Conservation (phyloP, 2,329 filamentous ascomycete genomes). For the Penicillium sp. region DNA sequence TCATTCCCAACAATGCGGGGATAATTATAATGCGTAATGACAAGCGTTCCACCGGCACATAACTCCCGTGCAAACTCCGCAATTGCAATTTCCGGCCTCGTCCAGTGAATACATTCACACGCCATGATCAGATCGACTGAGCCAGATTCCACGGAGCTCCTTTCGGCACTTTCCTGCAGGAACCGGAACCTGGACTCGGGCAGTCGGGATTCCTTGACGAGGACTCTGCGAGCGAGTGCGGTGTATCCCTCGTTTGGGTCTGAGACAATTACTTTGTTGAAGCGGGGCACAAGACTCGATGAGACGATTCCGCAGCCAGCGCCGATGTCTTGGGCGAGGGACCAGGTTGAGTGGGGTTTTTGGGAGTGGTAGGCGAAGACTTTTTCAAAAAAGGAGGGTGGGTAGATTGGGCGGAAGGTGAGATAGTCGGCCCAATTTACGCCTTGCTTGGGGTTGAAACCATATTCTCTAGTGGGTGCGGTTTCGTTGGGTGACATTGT, state of each 20-base stretch:
- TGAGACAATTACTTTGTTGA: slow-evolving; percentile 3
- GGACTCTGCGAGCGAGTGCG: not conserved
- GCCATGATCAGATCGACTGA: slow-evolving; percentile 2
- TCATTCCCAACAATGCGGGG: slow-evolving; percentile 3
- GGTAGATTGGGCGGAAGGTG: slow-evolving; percentile 6
- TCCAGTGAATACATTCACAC: slow-evolving; percentile 10
- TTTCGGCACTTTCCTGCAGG: slow-evolving; percentile 3
- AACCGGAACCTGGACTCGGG: not conserved
- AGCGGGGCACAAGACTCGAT: not conserved
- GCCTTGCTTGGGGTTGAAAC: slow-evolving; percentile 3
- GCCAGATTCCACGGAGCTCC: not conserved
- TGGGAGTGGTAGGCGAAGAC: slow-evolving; percentile 4
- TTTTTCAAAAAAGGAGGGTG: slow-evolving; percentile 2
- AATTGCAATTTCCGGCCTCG: not conserved
- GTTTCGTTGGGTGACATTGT: not conserved
- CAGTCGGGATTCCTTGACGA: not conserved
- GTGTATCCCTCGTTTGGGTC: slow-evolving; percentile 7
- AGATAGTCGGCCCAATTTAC: slow-evolving; percentile 7
- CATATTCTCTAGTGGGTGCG: not conserved
- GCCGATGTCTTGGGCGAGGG: slow-evolving; percentile 3
- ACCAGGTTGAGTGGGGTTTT: not conserved
- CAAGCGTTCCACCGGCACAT: not conserved
- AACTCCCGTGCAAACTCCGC: slow-evolving; percentile 1
- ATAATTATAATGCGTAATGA: slow-evolving; percentile 6
- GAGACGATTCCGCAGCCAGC: slow-evolving; percentile 7